These are phyloP conservation scores for Diplocarpon mali DNA, from an alignment of 2,329 filamentous ascomycete genomes.

Conservation along the genomic window DNA sequence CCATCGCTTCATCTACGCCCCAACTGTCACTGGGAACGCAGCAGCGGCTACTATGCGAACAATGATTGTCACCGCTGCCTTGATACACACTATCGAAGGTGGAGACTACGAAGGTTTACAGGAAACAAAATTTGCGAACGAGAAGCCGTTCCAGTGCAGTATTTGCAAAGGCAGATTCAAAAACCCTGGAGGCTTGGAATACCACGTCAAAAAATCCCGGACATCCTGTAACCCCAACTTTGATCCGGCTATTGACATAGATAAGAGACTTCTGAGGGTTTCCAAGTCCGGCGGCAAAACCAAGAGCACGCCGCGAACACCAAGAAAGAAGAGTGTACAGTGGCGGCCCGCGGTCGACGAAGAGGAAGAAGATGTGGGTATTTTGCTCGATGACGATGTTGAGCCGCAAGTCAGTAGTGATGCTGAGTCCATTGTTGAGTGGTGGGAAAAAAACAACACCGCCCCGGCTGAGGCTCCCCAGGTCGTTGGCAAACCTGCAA, in stretches of 20 bases:
- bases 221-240: conserved; percentile 26
- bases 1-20: conserved; percentile 20
- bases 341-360: neutral
- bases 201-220: conserved; percentile 25
- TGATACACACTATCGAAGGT: conserved; percentile 8
- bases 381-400: neutral
- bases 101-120: conserved; percentile 7
- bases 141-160: conserved; percentile 24
- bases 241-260: conserved; percentile 6
- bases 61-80: conserved; percentile 21
- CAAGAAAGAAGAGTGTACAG: neutral
- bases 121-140: conserved; percentile 12
- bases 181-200: conserved; percentile 26
- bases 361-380: neutral
- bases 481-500: neutral
- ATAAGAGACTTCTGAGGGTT: conserved; percentile 1
- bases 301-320: neutral
- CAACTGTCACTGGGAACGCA: conserved; percentile 7
- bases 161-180: conserved; percentile 24
- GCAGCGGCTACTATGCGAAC: conserved; percentile 20
- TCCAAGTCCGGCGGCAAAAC: conserved; percentile 4
- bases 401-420: conserved; percentile 6
- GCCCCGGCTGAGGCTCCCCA: neutral
- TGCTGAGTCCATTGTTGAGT: conserved; percentile 8
- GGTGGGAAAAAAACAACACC: conserved; percentile 3